Conservation (phyloP, 164 flowering plant genomes). For the Stephania japonica region DNA sequence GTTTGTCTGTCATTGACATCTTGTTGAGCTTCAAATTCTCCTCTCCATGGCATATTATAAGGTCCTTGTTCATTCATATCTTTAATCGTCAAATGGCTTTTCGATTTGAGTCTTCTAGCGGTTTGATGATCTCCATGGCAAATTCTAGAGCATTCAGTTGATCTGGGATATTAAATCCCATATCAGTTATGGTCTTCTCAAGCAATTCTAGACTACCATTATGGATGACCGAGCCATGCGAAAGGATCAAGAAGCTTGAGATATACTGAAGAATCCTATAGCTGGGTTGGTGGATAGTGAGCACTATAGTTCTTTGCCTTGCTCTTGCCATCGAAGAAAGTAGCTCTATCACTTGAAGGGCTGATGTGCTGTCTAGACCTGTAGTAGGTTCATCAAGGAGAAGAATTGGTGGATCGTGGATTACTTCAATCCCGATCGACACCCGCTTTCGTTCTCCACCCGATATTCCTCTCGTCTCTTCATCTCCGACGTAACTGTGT, state of each 20-base stretch:
- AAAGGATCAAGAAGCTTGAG: conserved; percentile 60
- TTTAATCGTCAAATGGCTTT: background rate
- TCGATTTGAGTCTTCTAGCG: conserved; percentile 35
- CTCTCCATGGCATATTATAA: conserved; percentile 22
- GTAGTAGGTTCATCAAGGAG: conserved; percentile 94
- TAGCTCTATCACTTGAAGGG: conserved; percentile 72
- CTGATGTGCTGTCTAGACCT: conserved; percentile 82
- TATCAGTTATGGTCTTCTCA: conserved; percentile 42
- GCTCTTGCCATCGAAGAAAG: conserved; percentile 61
- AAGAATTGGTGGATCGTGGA: conserved; percentile 71
- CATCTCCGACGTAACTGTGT: conserved; percentile 72
- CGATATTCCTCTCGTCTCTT: conserved; percentile 75
- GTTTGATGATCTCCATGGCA: conserved; percentile 66
- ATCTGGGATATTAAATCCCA: conserved; percentile 58
- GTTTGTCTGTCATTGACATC: background rate
- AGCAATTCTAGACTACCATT: conserved; percentile 59
- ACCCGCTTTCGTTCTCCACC: conserved; percentile 92
- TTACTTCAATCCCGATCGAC: conserved; percentile 81
- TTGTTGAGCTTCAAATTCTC: conserved; percentile 8
- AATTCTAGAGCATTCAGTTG: conserved; percentile 74
- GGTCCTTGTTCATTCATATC: conserved; percentile 17
- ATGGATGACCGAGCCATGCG: conserved; percentile 62
- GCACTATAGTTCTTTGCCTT: conserved; percentile 48
- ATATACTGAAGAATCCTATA: conserved; percentile 63
- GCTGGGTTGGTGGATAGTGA: conserved; percentile 93